Evolutionary conservation across 2,329 filamentous ascomycete species (phyloP).

Genomic region (Sporothrix brunneoviolacea): DNA sequence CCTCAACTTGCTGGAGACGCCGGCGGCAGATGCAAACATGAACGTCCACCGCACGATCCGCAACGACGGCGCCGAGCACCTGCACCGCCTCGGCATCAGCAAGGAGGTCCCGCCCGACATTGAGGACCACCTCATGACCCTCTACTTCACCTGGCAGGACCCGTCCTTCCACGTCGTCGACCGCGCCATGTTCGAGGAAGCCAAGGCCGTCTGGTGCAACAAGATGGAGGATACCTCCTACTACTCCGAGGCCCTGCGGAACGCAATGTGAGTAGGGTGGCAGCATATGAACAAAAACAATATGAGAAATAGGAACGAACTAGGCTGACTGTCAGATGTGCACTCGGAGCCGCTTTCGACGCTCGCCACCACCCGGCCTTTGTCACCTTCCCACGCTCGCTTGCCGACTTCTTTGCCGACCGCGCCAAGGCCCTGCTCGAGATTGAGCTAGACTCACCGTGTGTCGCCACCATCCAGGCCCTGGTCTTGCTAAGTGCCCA

Average conservation of each 20-base stretch:
- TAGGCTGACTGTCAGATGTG: too few species aligned
- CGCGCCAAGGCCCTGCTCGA: conserved; percentile 38
- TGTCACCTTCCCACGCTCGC: conserved; percentile 25
- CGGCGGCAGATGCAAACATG: conserved; percentile 26
- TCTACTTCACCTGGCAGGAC: conserved; percentile 44
- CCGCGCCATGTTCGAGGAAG: conserved; percentile 25
- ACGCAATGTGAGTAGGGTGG: too few species aligned
- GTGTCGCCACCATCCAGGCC: conserved; percentile 41
- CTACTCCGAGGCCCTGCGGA: conserved; percentile 18
- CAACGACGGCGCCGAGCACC: conserved; percentile 22
- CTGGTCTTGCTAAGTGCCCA: conserved; percentile 38
- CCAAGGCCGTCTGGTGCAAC: too few species aligned
- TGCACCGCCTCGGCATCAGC: conserved; percentile 27
- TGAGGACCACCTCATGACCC: conserved; percentile 36
- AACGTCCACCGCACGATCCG: conserved; percentile 19
- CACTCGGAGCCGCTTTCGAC: conserved; percentile 29
- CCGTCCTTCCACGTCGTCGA: conserved; percentile 39
- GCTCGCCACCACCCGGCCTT: conserved; percentile 20
- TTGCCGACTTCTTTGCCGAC: conserved; percentile 34
- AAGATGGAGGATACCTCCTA: conserved; percentile 12
- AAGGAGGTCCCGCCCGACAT: conserved; percentile 33
- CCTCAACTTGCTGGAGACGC: conserved; percentile 34
- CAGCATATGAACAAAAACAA: too few species aligned
- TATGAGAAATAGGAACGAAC: too few species aligned
- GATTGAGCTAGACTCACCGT: conserved; percentile 40